phyloP scores from a whole-genome alignment of 2,329 filamentous ascomycete species.

The Colletotrichum sp. region DNA sequence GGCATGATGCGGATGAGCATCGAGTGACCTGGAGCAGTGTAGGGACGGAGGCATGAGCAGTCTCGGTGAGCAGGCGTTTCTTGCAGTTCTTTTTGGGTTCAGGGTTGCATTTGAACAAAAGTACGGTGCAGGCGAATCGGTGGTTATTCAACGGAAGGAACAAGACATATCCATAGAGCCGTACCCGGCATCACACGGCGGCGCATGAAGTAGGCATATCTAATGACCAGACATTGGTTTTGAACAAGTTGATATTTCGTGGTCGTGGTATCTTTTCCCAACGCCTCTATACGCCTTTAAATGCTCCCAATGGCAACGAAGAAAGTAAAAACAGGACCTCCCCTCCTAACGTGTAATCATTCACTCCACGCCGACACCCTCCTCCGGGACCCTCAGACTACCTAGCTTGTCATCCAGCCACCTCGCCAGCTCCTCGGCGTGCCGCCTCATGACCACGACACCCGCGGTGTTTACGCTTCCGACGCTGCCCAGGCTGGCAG shows the following conservation, averaged over 20 bases:
- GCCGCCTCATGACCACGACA: slow-evolving; percentile 57
- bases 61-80: not conserved
- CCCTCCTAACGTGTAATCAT: not conserved
- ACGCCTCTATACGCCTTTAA: slow-evolving; percentile 9
- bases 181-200: not conserved
- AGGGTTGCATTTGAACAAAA: not conserved
- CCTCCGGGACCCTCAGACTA: slow-evolving; percentile 56
- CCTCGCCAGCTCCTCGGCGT: slow-evolving; percentile 63
- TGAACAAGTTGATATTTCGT: not conserved
- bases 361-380: slow-evolving; percentile 47
- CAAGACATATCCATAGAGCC: slow-evolving; percentile 15
- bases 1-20: slow-evolving; percentile 98
- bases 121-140: not conserved
- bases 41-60: not conserved
- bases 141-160: not conserved
- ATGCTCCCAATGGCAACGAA: not conserved
- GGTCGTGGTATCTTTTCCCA: slow-evolving; percentile 22
- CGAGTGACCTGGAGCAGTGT: slow-evolving; percentile 56
- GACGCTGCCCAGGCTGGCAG: slow-evolving; percentile 42
- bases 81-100: not conserved
- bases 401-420: slow-evolving; percentile 68
- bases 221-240: not conserved
- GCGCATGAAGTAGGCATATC: not conserved
- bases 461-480: slow-evolving; percentile 46
- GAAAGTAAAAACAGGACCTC: not conserved